Percentiles rank a stretch among this genome's conserved stretches.
phyloP scores from a whole-genome alignment of 148 eudicot species.

The Arbutus unedo region DNA sequence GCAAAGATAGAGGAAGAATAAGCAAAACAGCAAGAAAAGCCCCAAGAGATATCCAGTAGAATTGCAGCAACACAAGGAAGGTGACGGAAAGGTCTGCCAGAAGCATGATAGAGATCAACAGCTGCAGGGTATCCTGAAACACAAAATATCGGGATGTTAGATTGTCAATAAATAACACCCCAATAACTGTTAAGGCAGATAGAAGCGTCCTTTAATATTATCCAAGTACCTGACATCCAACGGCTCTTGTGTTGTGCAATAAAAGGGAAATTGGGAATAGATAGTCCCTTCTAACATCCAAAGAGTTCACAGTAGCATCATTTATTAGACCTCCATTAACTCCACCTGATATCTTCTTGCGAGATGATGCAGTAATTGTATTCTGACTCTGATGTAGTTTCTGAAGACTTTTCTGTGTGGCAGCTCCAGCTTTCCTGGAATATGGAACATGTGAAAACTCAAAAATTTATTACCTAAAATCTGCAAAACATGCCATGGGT shows the following conservation, averaged over 20 bases:
- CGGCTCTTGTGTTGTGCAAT: conserved; percentile 74
- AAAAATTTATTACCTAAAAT: background rate
- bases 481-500: background rate
- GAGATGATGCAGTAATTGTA: conserved; percentile 26
- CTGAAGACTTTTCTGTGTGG: conserved; percentile 31
- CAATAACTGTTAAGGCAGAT: background rate
- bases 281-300: conserved; percentile 54
- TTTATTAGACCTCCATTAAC: conserved; percentile 59
- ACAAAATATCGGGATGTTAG: conserved; percentile 17
- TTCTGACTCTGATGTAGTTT: conserved; percentile 42
- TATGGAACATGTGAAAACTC: conserved; percentile 3
- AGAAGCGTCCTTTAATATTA: background rate
- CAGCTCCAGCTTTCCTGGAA: conserved; percentile 40
- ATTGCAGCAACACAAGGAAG: conserved; percentile 62
- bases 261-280: conserved; percentile 63
- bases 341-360: conserved; percentile 62
- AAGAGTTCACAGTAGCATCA: conserved; percentile 60
- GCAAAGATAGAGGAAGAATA: conserved; percentile 78
- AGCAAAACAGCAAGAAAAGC: conserved; percentile 73
- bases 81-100: conserved; percentile 73
- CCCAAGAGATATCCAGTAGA: conserved; percentile 78
- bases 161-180: conserved; percentile 1
- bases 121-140: conserved; percentile 75
- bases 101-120: conserved; percentile 64
- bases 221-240: conserved; percentile 59